Evolutionary conservation across 2,329 filamentous ascomycete genomes (phyloP), one percentile per base, ranked within the genome.

Genomic region (Pseudocercospora pini-densiflorae): DNA sequence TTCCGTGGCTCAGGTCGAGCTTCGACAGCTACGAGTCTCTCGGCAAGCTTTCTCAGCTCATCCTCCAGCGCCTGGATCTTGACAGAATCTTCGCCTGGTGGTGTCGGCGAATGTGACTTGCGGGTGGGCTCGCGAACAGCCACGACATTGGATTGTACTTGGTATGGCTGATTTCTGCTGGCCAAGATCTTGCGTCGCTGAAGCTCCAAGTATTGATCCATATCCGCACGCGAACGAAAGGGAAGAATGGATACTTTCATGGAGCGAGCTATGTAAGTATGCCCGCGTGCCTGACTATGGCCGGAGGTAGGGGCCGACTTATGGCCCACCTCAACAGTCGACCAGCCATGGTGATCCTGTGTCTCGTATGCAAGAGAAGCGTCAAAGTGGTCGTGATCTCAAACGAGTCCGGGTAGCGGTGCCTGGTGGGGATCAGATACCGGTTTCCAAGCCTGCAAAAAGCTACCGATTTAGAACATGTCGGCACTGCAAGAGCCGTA

Each of bases 111-210:
- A 24, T 12, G 14, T 23, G 57, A 43, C 19, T 47, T 31, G 19
- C 64, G 60, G 24, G 60, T 63, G 19, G 64, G 64, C 36, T 66
- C 64, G 6, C 64, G 64, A n/a, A 66, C 64, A 59, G 64, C 64
- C 47, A 66, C 64, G 23, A 63, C 40, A 55, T 55, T 55, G 10
- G 64, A 45, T 47, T 63, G 55, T 10, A 57, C 53, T 9, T 61
- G 60, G 36, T 61, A 54, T 27, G 54, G 55, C n/a, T 60, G 49
- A 19, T 10, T 62, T 23, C 60, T 61, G 43, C 63, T 55, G 14
- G 64, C 57, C 5, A 66, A 61, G 12, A 66, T 66, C 57, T 66
- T 66, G 16, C 64, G 60, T 27, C 64, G 64, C 49, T 66, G 64
- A 43, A 61, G 33, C 57, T 66, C 64, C 64, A 66, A 27, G 43